A percentile compares a stretch with the other conserved stretches of the same genome.
Conservation (phyloP, 164 flowering plant species). For the Amborella trichopoda region DNA sequence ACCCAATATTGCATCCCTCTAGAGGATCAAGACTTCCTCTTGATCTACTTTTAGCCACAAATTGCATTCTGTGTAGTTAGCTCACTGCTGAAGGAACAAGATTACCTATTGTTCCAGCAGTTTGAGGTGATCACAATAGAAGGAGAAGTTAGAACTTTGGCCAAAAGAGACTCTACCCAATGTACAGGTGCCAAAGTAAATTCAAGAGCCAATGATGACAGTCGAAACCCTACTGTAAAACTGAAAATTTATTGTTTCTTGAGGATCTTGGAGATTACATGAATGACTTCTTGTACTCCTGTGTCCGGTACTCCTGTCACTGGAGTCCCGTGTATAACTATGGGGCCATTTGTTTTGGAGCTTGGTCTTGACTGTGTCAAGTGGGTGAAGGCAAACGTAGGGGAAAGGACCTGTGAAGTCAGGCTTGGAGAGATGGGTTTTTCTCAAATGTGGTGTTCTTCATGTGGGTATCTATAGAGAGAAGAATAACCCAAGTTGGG, state of each 20-base stretch:
- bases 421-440: too few species aligned
- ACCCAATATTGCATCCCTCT: constrained; percentile 80
- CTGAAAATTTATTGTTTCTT: constrained; percentile 48
- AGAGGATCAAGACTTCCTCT: constrained; percentile 81
- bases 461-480: too few species aligned
- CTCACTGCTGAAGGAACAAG: constrained; percentile 87
- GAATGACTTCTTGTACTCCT: too few species aligned
- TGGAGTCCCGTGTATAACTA: constrained; percentile 42
- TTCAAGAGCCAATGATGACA: constrained; percentile 81
- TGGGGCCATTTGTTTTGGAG: constrained; percentile 76
- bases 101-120: constrained; percentile 97
- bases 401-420: constrained; percentile 92
- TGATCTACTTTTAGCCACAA: constrained; percentile 75
- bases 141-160: constrained; percentile 44
- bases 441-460: too few species aligned
- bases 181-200: constrained; percentile 95
- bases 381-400: constrained; percentile 74
- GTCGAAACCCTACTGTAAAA: constrained; percentile 93
- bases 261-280: constrained; percentile 73
- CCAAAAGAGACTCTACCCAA: constrained; percentile 77
- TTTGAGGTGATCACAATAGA: constrained; percentile 70
- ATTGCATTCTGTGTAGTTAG: constrained; percentile 89
- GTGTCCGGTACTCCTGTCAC: too few species aligned
- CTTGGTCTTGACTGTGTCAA: constrained; percentile 90
- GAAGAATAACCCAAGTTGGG: too few species aligned